Percentiles rank a stretch among this genome's conserved stretches.
phyloP scores from a whole-genome alignment of 495 filamentous ascomycete genomes.

The Xylaria intraflava region DNA sequence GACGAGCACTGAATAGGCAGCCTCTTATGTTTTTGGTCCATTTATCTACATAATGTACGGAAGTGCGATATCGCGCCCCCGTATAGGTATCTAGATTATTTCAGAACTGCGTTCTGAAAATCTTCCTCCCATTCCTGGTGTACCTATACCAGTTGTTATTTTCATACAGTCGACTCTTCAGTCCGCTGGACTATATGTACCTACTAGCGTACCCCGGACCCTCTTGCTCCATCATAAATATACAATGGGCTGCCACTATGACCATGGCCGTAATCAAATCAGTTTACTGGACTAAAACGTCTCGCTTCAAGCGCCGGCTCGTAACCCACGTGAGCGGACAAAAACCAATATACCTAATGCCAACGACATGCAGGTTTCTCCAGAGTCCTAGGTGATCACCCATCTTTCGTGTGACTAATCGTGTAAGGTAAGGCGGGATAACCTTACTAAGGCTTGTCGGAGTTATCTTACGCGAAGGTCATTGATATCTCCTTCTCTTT shows the following conservation, averaged over 20 bases:
- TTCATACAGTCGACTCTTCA: too few species aligned
- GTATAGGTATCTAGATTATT: too few species aligned
- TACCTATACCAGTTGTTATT: too few species aligned
- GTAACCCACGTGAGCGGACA: neutral
- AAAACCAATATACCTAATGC: neutral
- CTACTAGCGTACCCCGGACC: neutral
- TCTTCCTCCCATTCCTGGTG: too few species aligned
- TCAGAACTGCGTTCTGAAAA: too few species aligned
- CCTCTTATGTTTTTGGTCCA: too few species aligned
- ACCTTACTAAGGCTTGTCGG: neutral
- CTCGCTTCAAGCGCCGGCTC: neutral
- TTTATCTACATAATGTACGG: too few species aligned
- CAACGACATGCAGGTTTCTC: neutral
- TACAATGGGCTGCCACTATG: neutral
- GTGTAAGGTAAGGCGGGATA: too few species aligned
- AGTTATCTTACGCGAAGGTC: conserved; percentile 57
- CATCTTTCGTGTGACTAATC: neutral
- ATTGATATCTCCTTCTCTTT: conserved; percentile 64
- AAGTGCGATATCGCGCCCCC: too few species aligned
- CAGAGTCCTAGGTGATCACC: neutral
- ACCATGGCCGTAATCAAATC: neutral
- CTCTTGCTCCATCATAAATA: neutral
- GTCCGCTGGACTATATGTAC: too few species aligned
- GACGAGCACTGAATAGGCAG: too few species aligned
- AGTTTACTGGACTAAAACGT: neutral